A percentile compares a stretch with the other conserved stretches of the same genome.
phyloP scores from a whole-genome alignment of 768 basidiomycete species.

The Lentinus brumalis region DNA sequence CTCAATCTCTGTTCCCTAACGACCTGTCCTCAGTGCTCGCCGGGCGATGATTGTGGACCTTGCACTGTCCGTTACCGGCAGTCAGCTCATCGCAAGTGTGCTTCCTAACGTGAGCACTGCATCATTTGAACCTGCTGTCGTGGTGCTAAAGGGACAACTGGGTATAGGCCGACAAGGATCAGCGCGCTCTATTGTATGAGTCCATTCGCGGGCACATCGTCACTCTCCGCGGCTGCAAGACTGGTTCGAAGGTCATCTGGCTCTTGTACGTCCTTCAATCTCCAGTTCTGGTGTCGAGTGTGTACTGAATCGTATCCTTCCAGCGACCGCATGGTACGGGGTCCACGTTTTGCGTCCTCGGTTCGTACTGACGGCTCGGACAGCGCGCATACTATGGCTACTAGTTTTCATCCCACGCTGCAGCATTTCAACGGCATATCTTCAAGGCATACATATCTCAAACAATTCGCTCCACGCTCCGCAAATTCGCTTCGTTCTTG shows the following conservation, averaged over 20 bases:
- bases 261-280: constrained; percentile 54
- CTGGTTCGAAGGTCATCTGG: constrained; percentile 91
- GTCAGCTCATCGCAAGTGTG: constrained; percentile 82
- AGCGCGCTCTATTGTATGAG: constrained; percentile 78
- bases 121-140: not conserved
- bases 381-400: constrained; percentile 70
- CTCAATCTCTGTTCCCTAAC: not conserved
- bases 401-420: constrained; percentile 34
- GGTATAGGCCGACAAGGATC: constrained; percentile 79
- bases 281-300: not conserved
- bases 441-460: constrained; percentile 22
- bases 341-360: not conserved
- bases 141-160: constrained; percentile 9
- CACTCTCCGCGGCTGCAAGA: constrained; percentile 88
- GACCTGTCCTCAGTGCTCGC: constrained; percentile 50
- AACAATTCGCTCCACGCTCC: constrained; percentile 1
- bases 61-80: constrained; percentile 80
- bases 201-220: constrained; percentile 88
- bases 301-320: not conserved
- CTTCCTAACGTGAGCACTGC: constrained; percentile 62
- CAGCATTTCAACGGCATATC: constrained; percentile 32
- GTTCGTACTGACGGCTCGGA: constrained; percentile 7
- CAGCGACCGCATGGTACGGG: constrained; percentile 59
- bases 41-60: constrained; percentile 87
- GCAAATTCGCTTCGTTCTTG: constrained; percentile 10